Evolutionary conservation across 2,329 filamentous ascomycete species (phyloP).

Genomic region (Apiospora rasikravindrae): DNA sequence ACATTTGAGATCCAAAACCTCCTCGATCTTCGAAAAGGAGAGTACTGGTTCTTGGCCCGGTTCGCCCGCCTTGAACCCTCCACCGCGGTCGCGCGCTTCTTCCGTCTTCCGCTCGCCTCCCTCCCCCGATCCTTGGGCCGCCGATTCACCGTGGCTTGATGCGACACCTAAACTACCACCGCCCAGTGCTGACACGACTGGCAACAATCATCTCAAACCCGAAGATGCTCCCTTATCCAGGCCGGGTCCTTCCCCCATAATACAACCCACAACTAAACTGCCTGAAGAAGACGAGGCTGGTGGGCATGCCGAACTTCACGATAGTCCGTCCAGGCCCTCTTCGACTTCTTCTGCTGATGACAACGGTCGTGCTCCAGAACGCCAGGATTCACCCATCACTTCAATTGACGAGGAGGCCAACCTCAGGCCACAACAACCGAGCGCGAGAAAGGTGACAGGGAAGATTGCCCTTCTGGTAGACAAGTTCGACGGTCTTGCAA

Average conservation of each 20-base stretch:
- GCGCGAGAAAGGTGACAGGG: constrained; percentile 40
- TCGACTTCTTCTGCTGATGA: constrained; percentile 35
- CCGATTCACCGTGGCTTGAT: constrained; percentile 39
- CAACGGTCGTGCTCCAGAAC: constrained; percentile 36
- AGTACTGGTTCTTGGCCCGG: constrained; percentile 47
- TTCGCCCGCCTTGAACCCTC: constrained; percentile 40
- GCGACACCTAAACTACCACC: constrained; percentile 18
- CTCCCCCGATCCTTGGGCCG: constrained; percentile 50
- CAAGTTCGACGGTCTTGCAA: constrained; percentile 53
- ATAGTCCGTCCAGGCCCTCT: constrained; percentile 34
- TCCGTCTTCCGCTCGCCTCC: constrained; percentile 40
- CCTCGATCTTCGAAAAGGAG: constrained; percentile 40
- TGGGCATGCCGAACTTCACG: constrained; percentile 20
- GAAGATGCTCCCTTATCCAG: not conserved
- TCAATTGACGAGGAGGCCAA: constrained; percentile 49
- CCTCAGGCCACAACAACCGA: constrained; percentile 28
- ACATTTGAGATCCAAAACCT: constrained; percentile 36
- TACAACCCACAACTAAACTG: not conserved
- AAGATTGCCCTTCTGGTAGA: constrained; percentile 58
- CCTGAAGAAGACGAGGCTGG: not conserved
- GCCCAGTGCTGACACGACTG: constrained; percentile 19
- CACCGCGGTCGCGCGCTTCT: constrained; percentile 38
- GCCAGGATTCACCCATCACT: constrained; percentile 50
- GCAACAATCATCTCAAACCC: constrained; percentile 10
- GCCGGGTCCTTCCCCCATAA: not conserved